phyloP scores from a whole-genome alignment of 2,329 filamentous ascomycete species.

The Talaromyces sp. region DNA sequence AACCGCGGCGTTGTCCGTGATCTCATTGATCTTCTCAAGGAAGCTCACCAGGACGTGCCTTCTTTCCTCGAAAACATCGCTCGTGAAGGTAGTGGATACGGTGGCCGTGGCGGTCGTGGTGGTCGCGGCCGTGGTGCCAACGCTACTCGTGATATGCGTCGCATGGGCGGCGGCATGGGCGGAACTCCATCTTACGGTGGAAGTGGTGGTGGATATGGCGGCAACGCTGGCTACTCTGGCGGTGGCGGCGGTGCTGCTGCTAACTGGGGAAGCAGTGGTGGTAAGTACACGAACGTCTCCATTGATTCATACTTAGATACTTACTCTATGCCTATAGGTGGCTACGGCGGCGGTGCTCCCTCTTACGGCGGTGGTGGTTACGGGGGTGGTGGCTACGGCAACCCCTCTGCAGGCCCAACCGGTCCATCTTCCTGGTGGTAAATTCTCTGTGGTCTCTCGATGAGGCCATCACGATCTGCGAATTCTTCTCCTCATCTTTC shows the following conservation, averaged over 20 bases:
- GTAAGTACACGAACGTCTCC: background rate
- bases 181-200: slow-evolving; percentile 34
- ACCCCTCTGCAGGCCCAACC: slow-evolving; percentile 44
- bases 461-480: slow-evolving; percentile 36
- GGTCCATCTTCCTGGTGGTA: slow-evolving; percentile 51
- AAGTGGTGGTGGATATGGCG: slow-evolving; percentile 24
- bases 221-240: slow-evolving; percentile 25
- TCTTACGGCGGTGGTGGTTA: slow-evolving; percentile 24
- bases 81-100: slow-evolving; percentile 79
- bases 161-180: slow-evolving; percentile 49
- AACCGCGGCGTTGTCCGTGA: slow-evolving; percentile 97
- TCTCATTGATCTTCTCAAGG: slow-evolving; percentile 94
- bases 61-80: slow-evolving; percentile 94
- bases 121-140: slow-evolving; percentile 59
- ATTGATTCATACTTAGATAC: background rate
- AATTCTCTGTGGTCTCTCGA: slow-evolving; percentile 37
- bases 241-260: slow-evolving; percentile 21
- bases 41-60: slow-evolving; percentile 96
- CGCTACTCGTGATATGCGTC: slow-evolving; percentile 86
- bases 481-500: slow-evolving; percentile 24
- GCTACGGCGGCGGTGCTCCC: slow-evolving; percentile 22
- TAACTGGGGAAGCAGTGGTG: slow-evolving; percentile 23
- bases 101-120: slow-evolving; percentile 68
- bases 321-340: background rate
- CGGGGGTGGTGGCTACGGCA: slow-evolving; percentile 41